Evolutionary conservation across 306 rosid species (phyloP).

Genomic region (Rosa chinensis): DNA sequence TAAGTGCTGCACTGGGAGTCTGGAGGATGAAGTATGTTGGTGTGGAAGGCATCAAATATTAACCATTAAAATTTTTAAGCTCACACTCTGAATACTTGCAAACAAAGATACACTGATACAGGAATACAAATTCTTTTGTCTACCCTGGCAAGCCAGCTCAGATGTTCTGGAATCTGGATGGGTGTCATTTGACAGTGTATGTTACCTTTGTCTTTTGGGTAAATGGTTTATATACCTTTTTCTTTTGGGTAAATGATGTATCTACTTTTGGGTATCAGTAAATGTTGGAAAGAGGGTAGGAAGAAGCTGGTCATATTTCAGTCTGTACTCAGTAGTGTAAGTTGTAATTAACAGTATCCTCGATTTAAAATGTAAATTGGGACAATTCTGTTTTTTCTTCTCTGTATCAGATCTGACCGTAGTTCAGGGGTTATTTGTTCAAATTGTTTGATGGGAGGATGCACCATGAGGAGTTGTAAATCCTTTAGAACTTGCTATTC

Average conservation of each 20-base stretch:
- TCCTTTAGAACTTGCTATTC: not conserved
- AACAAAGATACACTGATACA: slow-evolving; percentile 3
- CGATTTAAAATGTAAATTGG: not conserved
- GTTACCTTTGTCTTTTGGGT: not conserved
- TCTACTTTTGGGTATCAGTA: not conserved
- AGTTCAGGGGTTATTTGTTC: not conserved
- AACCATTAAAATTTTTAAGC: slow-evolving; percentile 8
- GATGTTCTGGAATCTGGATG: not conserved
- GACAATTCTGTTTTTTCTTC: not conserved
- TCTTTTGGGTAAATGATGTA: not conserved
- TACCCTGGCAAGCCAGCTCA: slow-evolving; percentile 3
- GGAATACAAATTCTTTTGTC: slow-evolving; percentile 10
- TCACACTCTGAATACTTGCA: slow-evolving; percentile 10
- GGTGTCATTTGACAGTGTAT: slow-evolving; percentile 12
- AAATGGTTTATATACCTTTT: not conserved
- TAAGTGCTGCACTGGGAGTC: not conserved
- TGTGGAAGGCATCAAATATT: slow-evolving; percentile 12
- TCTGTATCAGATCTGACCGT: not conserved
- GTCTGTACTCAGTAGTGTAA: slow-evolving; percentile 21
- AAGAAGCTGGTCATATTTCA: not conserved
- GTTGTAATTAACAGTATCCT: not conserved
- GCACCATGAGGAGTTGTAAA: not conserved
- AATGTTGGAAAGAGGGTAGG: slow-evolving; percentile 1
- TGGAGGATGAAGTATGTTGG: slow-evolving; percentile 4
- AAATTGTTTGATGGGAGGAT: not conserved